A percentile compares a stretch with the other conserved stretches of the same genome.
These are phyloP conservation scores for Fusarium sp. DNA, from an alignment of 2,329 filamentous ascomycete species.

Conservation along the genomic window DNA sequence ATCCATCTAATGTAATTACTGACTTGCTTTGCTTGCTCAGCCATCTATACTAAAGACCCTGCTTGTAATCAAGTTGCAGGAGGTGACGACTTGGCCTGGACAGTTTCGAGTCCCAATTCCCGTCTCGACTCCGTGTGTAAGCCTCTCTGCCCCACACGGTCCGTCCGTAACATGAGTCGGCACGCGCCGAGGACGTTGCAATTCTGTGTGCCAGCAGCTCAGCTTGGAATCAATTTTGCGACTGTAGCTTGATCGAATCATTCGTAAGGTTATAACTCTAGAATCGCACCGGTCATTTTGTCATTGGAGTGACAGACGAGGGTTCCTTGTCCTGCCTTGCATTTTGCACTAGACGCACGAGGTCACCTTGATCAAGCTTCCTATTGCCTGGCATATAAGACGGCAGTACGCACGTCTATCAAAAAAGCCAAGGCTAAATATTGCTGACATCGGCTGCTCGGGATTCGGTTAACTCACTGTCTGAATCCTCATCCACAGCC, in stretches of 20 bases:
- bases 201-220: constrained; percentile 8
- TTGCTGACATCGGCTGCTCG: background rate
- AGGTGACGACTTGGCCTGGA: background rate
- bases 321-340: background rate
- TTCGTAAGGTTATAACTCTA: background rate
- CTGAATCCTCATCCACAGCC: background rate
- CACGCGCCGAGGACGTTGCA: constrained; percentile 22
- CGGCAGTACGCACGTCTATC: background rate
- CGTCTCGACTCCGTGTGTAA: background rate
- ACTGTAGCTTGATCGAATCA: background rate
- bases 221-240: background rate
- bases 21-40: background rate
- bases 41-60: background rate
- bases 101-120: background rate
- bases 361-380: background rate
- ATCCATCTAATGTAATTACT: background rate
- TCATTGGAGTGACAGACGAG: background rate
- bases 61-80: constrained; percentile 2
- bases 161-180: constrained; percentile 15
- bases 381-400: background rate
- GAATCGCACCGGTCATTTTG: background rate
- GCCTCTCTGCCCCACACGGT: constrained; percentile 21
- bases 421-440: background rate
- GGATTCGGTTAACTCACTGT: background rate
- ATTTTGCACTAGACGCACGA: background rate